A percentile compares a stretch with the other conserved stretches of the same genome.
Evolutionary conservation across 208 protist species (phyloP).

Genomic region (Leishmania turanica): DNA sequence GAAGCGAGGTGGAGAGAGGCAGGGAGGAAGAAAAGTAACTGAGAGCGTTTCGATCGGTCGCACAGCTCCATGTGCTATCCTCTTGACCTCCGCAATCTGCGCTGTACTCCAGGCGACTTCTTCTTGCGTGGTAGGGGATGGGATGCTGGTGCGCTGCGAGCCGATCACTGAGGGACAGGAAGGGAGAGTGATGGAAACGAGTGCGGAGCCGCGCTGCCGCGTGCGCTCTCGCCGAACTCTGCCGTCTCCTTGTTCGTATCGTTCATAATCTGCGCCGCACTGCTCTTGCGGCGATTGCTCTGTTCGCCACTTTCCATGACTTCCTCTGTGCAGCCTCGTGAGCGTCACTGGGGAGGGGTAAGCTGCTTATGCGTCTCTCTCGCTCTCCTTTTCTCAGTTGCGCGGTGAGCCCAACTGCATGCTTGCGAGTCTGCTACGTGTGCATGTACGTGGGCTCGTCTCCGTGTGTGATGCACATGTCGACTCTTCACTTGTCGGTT

Average conservation of each 20-base stretch:
- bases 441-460: background rate
- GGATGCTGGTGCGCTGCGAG: background rate
- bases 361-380: background rate
- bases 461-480: background rate
- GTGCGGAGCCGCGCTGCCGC: background rate
- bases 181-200: background rate
- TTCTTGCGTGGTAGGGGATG: background rate
- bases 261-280: background rate
- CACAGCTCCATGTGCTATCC: background rate
- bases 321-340: background rate
- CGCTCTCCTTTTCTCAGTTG: background rate
- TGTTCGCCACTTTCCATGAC: background rate
- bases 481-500: background rate
- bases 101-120: background rate
- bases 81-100: background rate
- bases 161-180: background rate
- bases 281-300: background rate
- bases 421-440: background rate
- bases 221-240: background rate
- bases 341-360: background rate
- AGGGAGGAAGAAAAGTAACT: background rate
- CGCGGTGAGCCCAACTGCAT: background rate
- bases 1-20: background rate
- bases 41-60: background rate
- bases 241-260: background rate